Evolutionary conservation across 768 basidiomycete species (phyloP).

Genomic region (Boletus sp.): DNA sequence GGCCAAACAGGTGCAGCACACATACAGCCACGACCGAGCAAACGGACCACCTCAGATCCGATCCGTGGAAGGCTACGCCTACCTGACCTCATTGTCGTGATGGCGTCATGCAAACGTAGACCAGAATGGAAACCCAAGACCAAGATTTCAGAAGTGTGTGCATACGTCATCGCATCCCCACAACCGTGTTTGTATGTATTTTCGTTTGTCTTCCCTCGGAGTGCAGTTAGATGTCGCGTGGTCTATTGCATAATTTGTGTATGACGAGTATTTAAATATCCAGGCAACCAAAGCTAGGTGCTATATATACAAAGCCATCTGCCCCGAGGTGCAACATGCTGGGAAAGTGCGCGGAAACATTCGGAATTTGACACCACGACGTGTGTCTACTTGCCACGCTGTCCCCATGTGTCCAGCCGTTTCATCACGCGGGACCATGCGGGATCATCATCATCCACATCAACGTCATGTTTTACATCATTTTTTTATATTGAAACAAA

Average conservation of each 20-base stretch:
- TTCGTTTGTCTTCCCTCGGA: constrained; percentile 2
- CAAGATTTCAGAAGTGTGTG: neutral
- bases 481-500: neutral
- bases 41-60: constrained; percentile 9
- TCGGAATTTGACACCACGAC: neutral
- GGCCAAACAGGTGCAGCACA: constrained; percentile 9
- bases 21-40: constrained; percentile 4
- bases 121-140: neutral
- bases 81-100: constrained; percentile 20
- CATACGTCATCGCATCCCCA: constrained; percentile 10
- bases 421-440: constrained; percentile 2
- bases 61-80: constrained; percentile 10
- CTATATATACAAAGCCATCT: too few relatives aligned
- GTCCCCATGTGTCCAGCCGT: neutral
- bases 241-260: neutral
- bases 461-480: constrained; percentile 11
- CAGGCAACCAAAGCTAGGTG: too few relatives aligned
- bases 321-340: neutral
- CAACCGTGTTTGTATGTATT: constrained; percentile 1
- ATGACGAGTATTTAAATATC: neutral
- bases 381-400: constrained; percentile 8
- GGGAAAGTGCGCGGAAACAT: neutral
- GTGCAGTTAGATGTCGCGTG: constrained; percentile 2
- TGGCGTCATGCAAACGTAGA: neutral
- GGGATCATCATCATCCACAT: neutral